Percentiles rank a stretch among this genome's conserved stretches.
These are phyloP conservation scores for Gossypium davidsonii DNA, from an alignment of 441 rosid species.

Conservation along the genomic window DNA sequence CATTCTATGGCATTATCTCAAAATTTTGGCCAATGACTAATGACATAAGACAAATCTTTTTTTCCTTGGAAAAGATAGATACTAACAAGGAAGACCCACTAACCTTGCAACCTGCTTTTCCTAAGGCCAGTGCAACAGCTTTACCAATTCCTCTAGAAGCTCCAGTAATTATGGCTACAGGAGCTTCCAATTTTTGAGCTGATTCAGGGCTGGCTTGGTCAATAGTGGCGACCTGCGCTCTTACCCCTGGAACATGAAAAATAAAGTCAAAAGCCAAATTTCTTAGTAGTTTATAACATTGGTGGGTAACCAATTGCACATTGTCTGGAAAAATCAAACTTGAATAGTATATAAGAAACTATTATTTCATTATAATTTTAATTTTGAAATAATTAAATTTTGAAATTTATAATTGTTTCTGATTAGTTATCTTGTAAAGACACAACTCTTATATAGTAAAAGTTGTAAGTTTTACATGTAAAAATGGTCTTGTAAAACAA, in stretches of 20 bases:
- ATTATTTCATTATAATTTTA: too few relatives aligned
- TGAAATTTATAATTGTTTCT: not conserved
- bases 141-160: slow-evolving; percentile 97
- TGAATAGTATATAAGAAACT: not conserved
- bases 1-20: slow-evolving; percentile 3
- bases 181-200: slow-evolving; percentile 54
- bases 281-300: not conserved
- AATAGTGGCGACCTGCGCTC: slow-evolving; percentile 55
- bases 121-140: slow-evolving; percentile 78
- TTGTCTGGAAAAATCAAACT: not conserved
- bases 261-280: not conserved
- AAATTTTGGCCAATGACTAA: not conserved
- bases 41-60: not conserved
- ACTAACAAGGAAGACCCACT: slow-evolving; percentile 1
- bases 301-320: not conserved
- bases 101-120: slow-evolving; percentile 93
- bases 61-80: not conserved
- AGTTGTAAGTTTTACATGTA: not conserved
- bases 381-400: not conserved
- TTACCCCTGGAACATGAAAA: slow-evolving; percentile 32
- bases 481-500: not conserved
- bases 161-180: slow-evolving; percentile 83
- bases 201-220: slow-evolving; percentile 40
- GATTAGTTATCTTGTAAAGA: not conserved
- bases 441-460: not conserved